These are phyloP conservation scores for Populus alba DNA, from an alignment of 345 rosid species.

Conservation along the genomic window DNA sequence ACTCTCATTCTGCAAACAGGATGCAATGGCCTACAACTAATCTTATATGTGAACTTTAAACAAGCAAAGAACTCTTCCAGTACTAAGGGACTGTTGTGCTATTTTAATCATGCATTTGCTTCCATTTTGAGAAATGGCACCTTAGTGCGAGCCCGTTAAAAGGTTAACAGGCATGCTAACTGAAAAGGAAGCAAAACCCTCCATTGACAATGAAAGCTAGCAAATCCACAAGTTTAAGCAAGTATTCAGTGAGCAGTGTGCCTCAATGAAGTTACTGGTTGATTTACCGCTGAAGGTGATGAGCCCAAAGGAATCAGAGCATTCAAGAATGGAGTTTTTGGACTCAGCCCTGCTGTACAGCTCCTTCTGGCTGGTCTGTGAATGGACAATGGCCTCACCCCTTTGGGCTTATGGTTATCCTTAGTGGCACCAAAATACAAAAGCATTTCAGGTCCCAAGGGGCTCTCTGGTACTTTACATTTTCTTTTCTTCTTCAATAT, in stretches of 20 bases:
- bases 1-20: neutral
- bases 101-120: neutral
- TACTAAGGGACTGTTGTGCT: neutral
- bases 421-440: constrained; percentile 16
- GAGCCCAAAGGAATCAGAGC: constrained; percentile 39
- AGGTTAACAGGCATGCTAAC: neutral
- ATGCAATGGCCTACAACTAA: too few species aligned
- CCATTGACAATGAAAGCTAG: neutral
- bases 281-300: constrained; percentile 40
- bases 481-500: constrained; percentile 45
- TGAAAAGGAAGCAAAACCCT: neutral
- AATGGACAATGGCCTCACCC: neutral
- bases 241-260: neutral
- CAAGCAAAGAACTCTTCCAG: neutral
- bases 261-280: constrained; percentile 11
- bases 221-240: neutral
- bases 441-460: constrained; percentile 44
- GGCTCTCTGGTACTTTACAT: constrained; percentile 39
- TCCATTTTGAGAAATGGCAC: neutral
- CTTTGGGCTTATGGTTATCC: constrained; percentile 12
- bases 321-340: constrained; percentile 18
- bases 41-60: too few species aligned
- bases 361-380: constrained; percentile 21
- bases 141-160: neutral
- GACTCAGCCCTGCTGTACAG: constrained; percentile 14